Evolutionary conservation across 805 yeast species (phyloP), one percentile per base, ranked within the genome.

Genomic region (Komagataella kurtzmanii): DNA sequence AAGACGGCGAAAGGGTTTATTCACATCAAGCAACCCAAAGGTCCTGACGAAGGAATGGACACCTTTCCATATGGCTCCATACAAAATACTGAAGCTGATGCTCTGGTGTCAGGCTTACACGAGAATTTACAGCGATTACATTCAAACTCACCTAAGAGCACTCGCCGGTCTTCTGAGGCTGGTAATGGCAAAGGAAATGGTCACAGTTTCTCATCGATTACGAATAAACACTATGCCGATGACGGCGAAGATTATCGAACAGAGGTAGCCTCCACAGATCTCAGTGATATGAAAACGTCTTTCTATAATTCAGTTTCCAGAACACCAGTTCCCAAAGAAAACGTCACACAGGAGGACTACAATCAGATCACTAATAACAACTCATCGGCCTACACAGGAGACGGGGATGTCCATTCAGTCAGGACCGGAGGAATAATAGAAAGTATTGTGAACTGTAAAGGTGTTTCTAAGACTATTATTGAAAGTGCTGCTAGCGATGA

Each of bases 391-490:
- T 24, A 24, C 24, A 14, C 50, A 6, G 18, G 7, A 17, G 19
- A 36, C 8, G 47, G 30, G 3, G 58, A 55, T 14, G 57, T 55
- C 36, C 36, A 51, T 58, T 48, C 68, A 61, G 56, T 59, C 59
- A 19, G 58, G 63, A 75, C 82, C 8, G 81, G 81, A 17, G 83
- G 91, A 7, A 81, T 88, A 51, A 76, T 86, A 51, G 97, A 88
- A 66, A 80, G 86, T 45, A 83, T 88, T 17, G 80, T 88, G n/a
- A 85, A 83, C 50, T 85, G 85, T 24, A 81, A 83, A 61, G 97
- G 96, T 51, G 85, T 86, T 18, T 81, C 80, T 59, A 88, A 88
- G 71, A 88, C 95, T 3, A 85, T 88, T 54, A 88, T 88, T 59
- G 91, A 85, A 58, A 83, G 80, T 51, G 73, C 76, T 5, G 65